These are phyloP conservation scores for Fusarium pilosicola DNA, from an alignment of 2,329 filamentous ascomycete genomes.

Conservation along the genomic window DNA sequence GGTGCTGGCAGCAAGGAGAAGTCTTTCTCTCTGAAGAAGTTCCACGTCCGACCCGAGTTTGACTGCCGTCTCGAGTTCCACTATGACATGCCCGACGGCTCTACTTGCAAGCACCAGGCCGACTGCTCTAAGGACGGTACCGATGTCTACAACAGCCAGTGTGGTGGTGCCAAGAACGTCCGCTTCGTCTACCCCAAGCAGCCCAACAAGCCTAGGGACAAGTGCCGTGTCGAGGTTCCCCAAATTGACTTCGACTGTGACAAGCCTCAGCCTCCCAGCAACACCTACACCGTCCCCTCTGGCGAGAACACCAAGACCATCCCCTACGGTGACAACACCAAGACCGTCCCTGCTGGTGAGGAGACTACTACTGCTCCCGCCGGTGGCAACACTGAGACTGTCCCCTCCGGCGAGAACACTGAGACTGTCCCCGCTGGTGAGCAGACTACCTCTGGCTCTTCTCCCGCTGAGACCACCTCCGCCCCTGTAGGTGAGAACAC, in stretches of 20 bases:
- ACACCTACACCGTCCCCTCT: constrained; percentile 44
- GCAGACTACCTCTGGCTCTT: constrained; percentile 49
- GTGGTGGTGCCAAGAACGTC: constrained; percentile 88
- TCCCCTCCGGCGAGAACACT: constrained; percentile 5
- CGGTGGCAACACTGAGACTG: constrained; percentile 59
- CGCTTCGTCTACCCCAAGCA: constrained; percentile 74
- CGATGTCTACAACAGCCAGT: constrained; percentile 84
- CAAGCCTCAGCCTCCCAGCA: constrained; percentile 43
- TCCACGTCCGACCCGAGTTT: constrained; percentile 78
- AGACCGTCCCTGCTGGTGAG: constrained; percentile 57
- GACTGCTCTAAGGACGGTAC: constrained; percentile 74
- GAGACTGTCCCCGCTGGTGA: constrained; percentile 18
- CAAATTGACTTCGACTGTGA: constrained; percentile 79
- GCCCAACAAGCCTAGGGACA: constrained; percentile 59
- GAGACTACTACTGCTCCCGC: constrained; percentile 59
- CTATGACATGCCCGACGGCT: constrained; percentile 87
- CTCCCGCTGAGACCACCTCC: constrained; percentile 58
- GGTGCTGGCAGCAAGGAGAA: constrained; percentile 42
- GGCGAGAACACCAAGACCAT: constrained; percentile 53
- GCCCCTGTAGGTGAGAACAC: constrained; percentile 26
- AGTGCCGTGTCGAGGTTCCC: constrained; percentile 79
- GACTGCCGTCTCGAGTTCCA: constrained; percentile 85
- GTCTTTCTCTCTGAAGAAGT: constrained; percentile 78
- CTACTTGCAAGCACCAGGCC: constrained; percentile 80
- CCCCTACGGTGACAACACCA: constrained; percentile 26